Conservation (phyloP, 768 basidiomycete genomes). For the Mycena sanguinolenta region DNA sequence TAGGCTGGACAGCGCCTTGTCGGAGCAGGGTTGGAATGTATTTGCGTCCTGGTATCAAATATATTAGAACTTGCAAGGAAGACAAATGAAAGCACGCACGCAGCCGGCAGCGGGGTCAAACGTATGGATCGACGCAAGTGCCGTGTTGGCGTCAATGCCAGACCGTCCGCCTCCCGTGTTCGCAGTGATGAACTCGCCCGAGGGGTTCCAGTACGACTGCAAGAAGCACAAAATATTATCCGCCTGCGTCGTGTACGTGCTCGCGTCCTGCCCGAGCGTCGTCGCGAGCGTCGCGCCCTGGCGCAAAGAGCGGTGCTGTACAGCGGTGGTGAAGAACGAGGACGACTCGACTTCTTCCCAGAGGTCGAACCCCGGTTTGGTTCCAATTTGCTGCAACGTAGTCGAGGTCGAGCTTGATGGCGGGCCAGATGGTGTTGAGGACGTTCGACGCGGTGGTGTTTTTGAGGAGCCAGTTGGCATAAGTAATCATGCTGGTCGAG, state of each 20-base stretch:
- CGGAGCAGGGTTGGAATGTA: slow-evolving; percentile 86
- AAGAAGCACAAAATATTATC: slow-evolving; percentile 79
- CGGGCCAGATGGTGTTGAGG: slow-evolving; percentile 5
- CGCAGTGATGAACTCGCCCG: slow-evolving; percentile 71
- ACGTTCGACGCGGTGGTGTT: slow-evolving; percentile 64
- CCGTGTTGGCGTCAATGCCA: slow-evolving; percentile 81
- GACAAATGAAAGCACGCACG: slow-evolving; percentile 1
- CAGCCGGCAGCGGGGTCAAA: slow-evolving; percentile 67
- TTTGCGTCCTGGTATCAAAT: slow-evolving; percentile 49
- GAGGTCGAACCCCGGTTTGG: slow-evolving; percentile 70
- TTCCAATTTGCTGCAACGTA: slow-evolving; percentile 70
- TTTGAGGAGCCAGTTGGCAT: slow-evolving; percentile 71
- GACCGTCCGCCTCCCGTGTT: slow-evolving; percentile 83
- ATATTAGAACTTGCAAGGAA: slow-evolving; percentile 28
- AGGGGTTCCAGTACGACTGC: slow-evolving; percentile 85
- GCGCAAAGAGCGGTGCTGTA: slow-evolving; percentile 81
- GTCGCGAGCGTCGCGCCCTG: slow-evolving; percentile 75
- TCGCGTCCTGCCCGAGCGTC: slow-evolving; percentile 65
- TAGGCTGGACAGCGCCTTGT: slow-evolving; percentile 77
- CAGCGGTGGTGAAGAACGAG: slow-evolving; percentile 86
- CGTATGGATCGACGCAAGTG: slow-evolving; percentile 75
- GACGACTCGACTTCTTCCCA: slow-evolving; percentile 82
- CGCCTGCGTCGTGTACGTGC: slow-evolving; percentile 73
- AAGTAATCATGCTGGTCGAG: slow-evolving; percentile 74
- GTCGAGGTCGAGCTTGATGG: slow-evolving; percentile 64